Conservation (phyloP, 176 grass and related monocot genomes). For the Carex myosuroides region DNA sequence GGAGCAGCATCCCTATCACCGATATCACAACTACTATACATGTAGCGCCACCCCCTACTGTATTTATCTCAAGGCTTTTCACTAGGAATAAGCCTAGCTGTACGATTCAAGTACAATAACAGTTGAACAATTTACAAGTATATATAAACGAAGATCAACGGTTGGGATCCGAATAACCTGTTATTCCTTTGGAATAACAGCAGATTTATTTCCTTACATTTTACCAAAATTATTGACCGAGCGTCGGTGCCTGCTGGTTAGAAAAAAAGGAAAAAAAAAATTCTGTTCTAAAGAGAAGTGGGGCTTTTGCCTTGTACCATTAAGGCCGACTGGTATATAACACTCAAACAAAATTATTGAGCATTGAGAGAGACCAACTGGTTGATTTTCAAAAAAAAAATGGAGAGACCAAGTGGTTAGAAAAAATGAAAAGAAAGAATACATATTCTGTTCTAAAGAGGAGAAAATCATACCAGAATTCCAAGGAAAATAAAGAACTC, state of each 20-base stretch:
- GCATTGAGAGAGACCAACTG: neutral
- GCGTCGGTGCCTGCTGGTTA: neutral
- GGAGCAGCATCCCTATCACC: slow-evolving; percentile 68
- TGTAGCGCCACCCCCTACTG: slow-evolving; percentile 87
- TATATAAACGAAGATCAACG: neutral
- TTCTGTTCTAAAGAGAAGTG: no score
- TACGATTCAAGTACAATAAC: slow-evolving; percentile 27
- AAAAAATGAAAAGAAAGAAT: neutral
- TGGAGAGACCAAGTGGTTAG: neutral
- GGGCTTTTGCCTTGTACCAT: neutral
- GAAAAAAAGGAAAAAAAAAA: neutral
- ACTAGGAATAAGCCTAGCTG: slow-evolving; percentile 77
- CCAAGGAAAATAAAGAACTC: slow-evolving; percentile 94
- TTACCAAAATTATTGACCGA: no score
- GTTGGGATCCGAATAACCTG: no score
- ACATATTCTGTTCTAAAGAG: neutral
- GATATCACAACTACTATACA: slow-evolving; percentile 78
- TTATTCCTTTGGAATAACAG: neutral
- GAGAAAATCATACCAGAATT: slow-evolving; percentile 55
- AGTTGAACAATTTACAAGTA: slow-evolving; percentile 2
- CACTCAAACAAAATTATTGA: neutral
- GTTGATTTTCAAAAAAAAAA: no score
- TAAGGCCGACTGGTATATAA: neutral
- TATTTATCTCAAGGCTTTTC: slow-evolving; percentile 59
- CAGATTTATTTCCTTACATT: neutral